phyloP scores from a whole-genome alignment of 441 rosid species.

The Macaranga tanarius region DNA sequence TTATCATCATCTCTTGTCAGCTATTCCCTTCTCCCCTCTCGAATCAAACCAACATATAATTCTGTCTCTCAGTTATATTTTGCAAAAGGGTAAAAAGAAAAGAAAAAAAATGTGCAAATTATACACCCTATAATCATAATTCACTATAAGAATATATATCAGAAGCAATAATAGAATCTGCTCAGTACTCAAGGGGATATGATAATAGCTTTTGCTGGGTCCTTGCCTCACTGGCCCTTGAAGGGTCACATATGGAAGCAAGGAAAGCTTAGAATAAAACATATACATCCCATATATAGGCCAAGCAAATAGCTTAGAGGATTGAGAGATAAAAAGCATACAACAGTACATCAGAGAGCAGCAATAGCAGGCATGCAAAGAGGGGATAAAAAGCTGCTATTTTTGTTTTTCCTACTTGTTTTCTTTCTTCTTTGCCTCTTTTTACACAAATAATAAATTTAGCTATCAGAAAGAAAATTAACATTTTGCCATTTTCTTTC shows the following conservation, averaged over 20 bases:
- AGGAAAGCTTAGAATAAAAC: neutral
- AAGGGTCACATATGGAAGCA: neutral
- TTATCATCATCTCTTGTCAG: neutral
- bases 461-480: neutral
- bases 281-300: neutral
- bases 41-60: neutral
- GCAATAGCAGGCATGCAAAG: slow-evolving; percentile 27
- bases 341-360: slow-evolving; percentile 18
- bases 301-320: slow-evolving; percentile 4
- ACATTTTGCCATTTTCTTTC: slow-evolving; percentile 5
- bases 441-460: neutral
- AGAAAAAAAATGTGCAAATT: neutral
- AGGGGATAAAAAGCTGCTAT: slow-evolving; percentile 29
- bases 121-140: neutral
- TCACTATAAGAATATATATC: neutral
- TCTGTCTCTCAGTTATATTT: neutral
- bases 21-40: neutral
- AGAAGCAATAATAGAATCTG: neutral
- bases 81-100: no score
- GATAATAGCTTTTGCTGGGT: neutral
- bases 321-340: neutral
- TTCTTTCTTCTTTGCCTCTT: slow-evolving; percentile 1
- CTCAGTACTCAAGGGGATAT: neutral
- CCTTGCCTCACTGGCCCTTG: neutral
- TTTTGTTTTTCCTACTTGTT: slow-evolving; percentile 27